Conservation (phyloP, 805 yeast genomes). For the Metschnikowia cerradonensis region DNA sequence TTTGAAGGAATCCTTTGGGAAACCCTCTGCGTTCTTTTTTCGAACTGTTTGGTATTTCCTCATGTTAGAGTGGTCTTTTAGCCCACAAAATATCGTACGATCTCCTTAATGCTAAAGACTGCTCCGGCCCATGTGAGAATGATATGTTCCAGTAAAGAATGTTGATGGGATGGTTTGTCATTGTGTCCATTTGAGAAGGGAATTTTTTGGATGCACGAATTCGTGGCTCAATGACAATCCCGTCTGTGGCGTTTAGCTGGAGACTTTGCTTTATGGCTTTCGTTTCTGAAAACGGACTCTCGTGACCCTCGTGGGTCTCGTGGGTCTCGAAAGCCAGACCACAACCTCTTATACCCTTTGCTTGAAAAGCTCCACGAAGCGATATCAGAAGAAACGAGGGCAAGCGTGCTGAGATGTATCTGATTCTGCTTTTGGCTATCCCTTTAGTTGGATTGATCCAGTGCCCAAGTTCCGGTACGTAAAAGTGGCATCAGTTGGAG, state of each 20-base stretch:
- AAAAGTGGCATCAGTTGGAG: constrained; percentile 2
- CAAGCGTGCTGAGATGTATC: background rate
- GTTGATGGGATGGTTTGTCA: background rate
- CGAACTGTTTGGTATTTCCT: background rate
- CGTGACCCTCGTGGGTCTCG: constrained; percentile 12
- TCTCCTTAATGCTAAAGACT: background rate
- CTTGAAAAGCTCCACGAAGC: constrained; percentile 10
- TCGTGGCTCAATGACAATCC: background rate
- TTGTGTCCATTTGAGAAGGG: background rate
- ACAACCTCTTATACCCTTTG: constrained; percentile 10
- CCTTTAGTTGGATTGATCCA: constrained; percentile 12
- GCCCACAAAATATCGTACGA: background rate
- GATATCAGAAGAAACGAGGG: background rate
- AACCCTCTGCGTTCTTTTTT: no score
- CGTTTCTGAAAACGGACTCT: constrained; percentile 10
- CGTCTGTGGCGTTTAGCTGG: background rate
- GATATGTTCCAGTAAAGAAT: background rate
- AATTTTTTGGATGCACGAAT: background rate
- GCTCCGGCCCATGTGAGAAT: constrained; percentile 15
- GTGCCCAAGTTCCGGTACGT: constrained; percentile 15
- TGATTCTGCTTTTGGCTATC: constrained; percentile 12
- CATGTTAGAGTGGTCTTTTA: background rate
- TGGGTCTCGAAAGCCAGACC: constrained; percentile 15
- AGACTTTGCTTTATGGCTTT: constrained; percentile 16
- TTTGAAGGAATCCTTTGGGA: no score